Evolutionary conservation across 768 basidiomycete species (phyloP).

Genomic region (Tulasnella sp.): DNA sequence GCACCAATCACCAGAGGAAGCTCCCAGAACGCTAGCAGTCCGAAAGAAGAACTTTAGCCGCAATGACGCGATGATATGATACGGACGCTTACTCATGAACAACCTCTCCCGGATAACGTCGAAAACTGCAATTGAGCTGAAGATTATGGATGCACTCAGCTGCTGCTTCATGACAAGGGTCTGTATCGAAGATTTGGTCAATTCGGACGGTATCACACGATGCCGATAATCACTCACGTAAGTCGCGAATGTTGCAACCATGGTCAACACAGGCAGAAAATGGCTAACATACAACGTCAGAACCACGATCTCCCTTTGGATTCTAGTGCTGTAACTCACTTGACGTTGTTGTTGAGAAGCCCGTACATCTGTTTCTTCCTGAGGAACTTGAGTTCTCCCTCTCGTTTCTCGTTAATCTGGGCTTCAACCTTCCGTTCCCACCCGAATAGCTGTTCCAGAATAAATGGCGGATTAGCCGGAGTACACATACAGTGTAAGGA

Average conservation of each 20-base stretch:
- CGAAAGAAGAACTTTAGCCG: conserved; percentile 25
- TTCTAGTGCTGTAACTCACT: conserved; percentile 31
- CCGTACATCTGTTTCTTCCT: conserved; percentile 47
- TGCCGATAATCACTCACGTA: conserved; percentile 38
- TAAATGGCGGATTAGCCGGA: no score
- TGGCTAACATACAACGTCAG: conserved; percentile 34
- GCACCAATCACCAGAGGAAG: conserved; percentile 34
- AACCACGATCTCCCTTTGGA: not conserved
- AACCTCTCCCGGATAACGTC: conserved; percentile 47
- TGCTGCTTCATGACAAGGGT: conserved; percentile 36
- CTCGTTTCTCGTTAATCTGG: conserved; percentile 48
- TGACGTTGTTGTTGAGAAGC: conserved; percentile 39
- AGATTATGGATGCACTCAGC: conserved; percentile 37
- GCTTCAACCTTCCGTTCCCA: conserved; percentile 43
- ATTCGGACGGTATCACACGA: not conserved
- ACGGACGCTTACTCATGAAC: not conserved
- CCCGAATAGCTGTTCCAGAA: conserved; percentile 40
- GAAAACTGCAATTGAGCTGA: conserved; percentile 49
- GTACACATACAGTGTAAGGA: no score
- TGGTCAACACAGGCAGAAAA: conserved; percentile 53
- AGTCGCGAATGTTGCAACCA: conserved; percentile 55
- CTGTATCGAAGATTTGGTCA: not conserved
- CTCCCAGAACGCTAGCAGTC: conserved; percentile 30
- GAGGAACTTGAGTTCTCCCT: conserved; percentile 51
- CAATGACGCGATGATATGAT: no score